These are phyloP conservation scores for Penicillium fimorum DNA, from an alignment of 495 filamentous ascomycete species.

Conservation along the genomic window DNA sequence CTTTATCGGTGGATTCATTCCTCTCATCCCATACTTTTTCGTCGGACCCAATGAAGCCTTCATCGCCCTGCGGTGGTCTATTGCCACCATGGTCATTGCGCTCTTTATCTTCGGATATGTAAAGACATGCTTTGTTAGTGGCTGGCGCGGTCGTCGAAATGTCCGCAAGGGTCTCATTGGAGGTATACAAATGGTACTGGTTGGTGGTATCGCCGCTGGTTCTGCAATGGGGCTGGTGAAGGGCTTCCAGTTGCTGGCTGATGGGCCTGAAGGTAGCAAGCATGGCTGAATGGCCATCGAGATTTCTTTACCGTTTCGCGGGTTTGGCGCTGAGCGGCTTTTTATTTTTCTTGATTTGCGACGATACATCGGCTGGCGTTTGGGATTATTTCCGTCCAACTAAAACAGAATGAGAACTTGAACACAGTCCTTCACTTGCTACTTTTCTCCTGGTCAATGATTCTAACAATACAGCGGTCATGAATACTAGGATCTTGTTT, in stretches of 20 bases:
- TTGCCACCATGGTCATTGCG: constrained; percentile 65
- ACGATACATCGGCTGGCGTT: constrained; percentile 6
- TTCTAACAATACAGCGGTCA: background rate
- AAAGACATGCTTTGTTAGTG: constrained; percentile 59
- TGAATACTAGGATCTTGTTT: background rate
- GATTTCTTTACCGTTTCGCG: background rate
- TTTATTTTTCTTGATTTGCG: background rate
- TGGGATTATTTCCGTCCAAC: background rate
- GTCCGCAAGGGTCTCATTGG: constrained; percentile 42
- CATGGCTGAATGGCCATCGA: constrained; percentile 14
- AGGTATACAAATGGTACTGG: constrained; percentile 63
- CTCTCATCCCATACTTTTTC: constrained; percentile 75
- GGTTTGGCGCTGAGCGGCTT: constrained; percentile 15
- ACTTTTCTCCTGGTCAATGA: background rate
- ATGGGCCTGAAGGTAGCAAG: constrained; percentile 15
- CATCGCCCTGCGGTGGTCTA: constrained; percentile 64
- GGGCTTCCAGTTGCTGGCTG: constrained; percentile 46
- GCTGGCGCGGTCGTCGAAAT: constrained; percentile 38
- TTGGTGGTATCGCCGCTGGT: constrained; percentile 63
- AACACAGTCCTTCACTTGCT: background rate
- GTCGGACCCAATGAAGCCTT: constrained; percentile 55
- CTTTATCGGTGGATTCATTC: constrained; percentile 70
- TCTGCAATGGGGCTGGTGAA: constrained; percentile 64
- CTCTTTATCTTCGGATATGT: constrained; percentile 72
- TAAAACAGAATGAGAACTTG: background rate